phyloP scores from a whole-genome alignment of 163 green algal genomes.

The Chlorella variabilis region DNA sequence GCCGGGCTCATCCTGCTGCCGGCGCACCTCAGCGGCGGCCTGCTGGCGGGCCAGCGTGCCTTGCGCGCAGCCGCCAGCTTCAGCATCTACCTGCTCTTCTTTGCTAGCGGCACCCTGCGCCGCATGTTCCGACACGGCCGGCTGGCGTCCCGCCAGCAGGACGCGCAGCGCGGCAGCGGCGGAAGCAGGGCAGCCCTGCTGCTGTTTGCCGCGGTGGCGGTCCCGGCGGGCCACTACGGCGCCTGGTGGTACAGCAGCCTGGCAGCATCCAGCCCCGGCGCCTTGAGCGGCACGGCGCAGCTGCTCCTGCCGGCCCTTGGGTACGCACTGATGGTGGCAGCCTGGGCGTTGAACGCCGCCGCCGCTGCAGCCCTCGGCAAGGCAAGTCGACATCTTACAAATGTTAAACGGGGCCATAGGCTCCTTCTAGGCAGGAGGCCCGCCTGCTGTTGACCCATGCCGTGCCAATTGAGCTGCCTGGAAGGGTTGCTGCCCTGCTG shows the following conservation, averaged over 20 bases:
- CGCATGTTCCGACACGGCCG: conserved; percentile 6
- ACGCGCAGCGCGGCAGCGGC: conserved; percentile 10
- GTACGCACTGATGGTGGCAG: not conserved
- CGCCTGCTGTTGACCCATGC: no score
- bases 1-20: conserved; percentile 13
- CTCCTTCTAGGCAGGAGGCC: no score
- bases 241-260: conserved; percentile 21
- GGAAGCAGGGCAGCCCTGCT: not conserved
- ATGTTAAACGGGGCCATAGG: no score
- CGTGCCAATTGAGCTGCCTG: no score
- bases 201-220: not conserved
- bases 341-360: not conserved
- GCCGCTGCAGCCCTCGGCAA: conserved; percentile 12
- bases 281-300: not conserved
- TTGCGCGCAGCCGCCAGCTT: not conserved
- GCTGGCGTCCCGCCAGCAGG: not conserved
- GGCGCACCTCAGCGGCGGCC: not conserved
- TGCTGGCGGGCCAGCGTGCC: not conserved
- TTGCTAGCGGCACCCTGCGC: conserved; percentile 1
- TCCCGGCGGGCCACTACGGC: conserved; percentile 1
- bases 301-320: not conserved
- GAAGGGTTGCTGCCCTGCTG: not conserved
- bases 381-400: not conserved
- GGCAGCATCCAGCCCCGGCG: no score
- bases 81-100: conserved; percentile 17